Conservation (phyloP, 108 stramenopile genomes). For the Stephanodiscus minutulus region DNA sequence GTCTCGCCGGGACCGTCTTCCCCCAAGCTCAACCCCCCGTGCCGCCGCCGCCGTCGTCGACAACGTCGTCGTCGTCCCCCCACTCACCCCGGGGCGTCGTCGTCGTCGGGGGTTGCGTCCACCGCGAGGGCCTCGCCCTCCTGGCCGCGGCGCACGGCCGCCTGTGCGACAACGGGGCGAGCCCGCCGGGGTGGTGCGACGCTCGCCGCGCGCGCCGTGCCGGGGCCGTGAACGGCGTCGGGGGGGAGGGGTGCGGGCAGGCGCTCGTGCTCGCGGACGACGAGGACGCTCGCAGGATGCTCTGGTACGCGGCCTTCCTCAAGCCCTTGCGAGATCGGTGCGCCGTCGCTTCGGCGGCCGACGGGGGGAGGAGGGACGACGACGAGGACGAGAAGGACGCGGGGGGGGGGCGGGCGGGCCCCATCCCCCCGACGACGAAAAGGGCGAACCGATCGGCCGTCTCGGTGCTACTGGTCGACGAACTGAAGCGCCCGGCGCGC, state of each 20-base stretch:
- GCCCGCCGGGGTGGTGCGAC: conserved; percentile 76
- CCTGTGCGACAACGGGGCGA: conserved; percentile 63
- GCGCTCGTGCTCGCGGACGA: conserved; percentile 59
- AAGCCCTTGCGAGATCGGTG: conserved; percentile 66
- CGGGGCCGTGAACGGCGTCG: conserved; percentile 48
- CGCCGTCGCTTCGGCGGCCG: conserved; percentile 9
- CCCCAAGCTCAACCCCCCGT: conserved; percentile 34
- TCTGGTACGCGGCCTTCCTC: conserved; percentile 86
- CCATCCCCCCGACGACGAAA: no score
- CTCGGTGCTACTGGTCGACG: no score
- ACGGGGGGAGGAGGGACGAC: conserved; percentile 19
- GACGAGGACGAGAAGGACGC: conserved; percentile 28
- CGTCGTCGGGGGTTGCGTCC: conserved; percentile 21
- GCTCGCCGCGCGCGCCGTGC: conserved; percentile 32
- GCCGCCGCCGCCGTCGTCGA: neutral
- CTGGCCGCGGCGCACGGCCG: conserved; percentile 68
- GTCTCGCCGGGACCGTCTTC: conserved; percentile 74
- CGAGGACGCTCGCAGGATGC: conserved; percentile 73
- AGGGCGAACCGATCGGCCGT: no score
- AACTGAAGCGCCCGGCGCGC: conserved; percentile 43
- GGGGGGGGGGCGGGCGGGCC: conserved; percentile 48
- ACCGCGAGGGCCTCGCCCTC: conserved; percentile 58
- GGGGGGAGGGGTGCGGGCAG: conserved; percentile 51
- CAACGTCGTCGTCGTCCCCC: neutral
- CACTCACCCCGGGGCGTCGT: no score